These are phyloP conservation scores for Hyphopichia wangnamkhiaoensis DNA, from an alignment of 1,139 yeast species.

Conservation along the genomic window DNA sequence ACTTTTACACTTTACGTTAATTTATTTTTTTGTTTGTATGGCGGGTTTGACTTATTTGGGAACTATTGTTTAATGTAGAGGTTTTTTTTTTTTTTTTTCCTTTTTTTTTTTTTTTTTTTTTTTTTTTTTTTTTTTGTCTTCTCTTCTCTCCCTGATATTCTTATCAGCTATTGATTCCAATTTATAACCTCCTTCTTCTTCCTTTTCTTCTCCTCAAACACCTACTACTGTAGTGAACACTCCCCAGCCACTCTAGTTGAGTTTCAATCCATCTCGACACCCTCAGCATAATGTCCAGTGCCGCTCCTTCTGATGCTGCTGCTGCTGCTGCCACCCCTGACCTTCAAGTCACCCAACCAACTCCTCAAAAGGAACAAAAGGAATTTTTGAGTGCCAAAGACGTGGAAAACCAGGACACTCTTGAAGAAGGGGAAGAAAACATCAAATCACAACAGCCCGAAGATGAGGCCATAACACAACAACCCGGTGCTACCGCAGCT, in stretches of 20 bases:
- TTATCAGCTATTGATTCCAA: background rate
- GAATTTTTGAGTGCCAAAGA: conserved; percentile 1
- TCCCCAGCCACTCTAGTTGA: too few species aligned
- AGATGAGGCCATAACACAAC: conserved; percentile 5
- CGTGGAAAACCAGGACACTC: background rate
- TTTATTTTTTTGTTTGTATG: too few species aligned
- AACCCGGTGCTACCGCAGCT: conserved; percentile 1
- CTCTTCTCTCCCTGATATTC: background rate
- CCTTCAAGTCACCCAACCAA: conserved; percentile 4
- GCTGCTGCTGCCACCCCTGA: conserved; percentile 1
- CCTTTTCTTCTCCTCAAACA: too few species aligned
- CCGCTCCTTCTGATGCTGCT: background rate
- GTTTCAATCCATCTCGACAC: background rate
- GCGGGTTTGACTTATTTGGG: too few species aligned
- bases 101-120: background rate
- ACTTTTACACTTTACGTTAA: too few species aligned
- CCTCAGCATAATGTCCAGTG: background rate
- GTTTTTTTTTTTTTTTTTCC: too few species aligned
- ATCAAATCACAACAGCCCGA: background rate
- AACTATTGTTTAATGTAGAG: too few species aligned
- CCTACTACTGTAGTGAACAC: too few species aligned
- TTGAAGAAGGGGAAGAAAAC: background rate
- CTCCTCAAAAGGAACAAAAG: conserved; percentile 3
- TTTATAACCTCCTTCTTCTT: too few species aligned
- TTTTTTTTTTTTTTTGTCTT: background rate